Evolutionary conservation across 139 green algal genomes (phyloP).

Genomic region (Mychonastes homosphaera): DNA sequence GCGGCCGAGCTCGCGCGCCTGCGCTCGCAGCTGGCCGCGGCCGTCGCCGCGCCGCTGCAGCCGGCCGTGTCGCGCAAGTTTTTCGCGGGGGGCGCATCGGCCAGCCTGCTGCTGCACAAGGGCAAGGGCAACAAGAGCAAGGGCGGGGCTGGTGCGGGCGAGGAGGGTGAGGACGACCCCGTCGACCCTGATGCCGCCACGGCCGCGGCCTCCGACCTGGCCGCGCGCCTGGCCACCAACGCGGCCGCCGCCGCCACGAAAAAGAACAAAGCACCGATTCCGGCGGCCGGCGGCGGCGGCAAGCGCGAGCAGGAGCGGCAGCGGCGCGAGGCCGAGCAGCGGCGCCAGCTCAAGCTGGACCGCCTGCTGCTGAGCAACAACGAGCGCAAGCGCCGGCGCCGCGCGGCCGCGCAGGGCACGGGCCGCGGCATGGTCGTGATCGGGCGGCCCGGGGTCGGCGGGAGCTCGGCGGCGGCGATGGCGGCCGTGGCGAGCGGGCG

Average conservation of each 20-base stretch:
- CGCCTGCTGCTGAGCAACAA: conserved; percentile 21
- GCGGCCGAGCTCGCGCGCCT: conserved; percentile 6
- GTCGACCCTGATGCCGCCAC: conserved; percentile 5
- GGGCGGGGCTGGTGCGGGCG: not conserved
- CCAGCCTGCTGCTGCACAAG: not conserved
- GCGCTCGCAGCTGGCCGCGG: conserved; percentile 9
- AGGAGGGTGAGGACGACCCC: not conserved
- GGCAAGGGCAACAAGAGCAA: not conserved
- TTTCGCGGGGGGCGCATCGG: conserved; percentile 11
- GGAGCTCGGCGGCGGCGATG: too few species aligned
- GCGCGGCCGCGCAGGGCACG: too few species aligned
- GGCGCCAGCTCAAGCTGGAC: not conserved
- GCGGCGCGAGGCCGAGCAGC: not conserved
- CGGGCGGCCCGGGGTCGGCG: conserved; percentile 2
- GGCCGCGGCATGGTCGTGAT: conserved; percentile 19
- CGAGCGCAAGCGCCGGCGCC: conserved; percentile 17
- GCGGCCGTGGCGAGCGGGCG: too few species aligned
- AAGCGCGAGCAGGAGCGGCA: conserved; percentile 1
- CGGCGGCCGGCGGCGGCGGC: conserved; percentile 2
- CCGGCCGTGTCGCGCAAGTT: conserved; percentile 13
- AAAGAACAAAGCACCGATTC: too few species aligned
- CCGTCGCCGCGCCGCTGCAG: conserved; percentile 12
- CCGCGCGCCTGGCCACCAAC: conserved; percentile 7
- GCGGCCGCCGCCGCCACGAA: conserved; percentile 4
- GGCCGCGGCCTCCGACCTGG: conserved; percentile 4